Conservation (phyloP, 495 filamentous ascomycete species). For the Bryoglossum gracile region DNA sequence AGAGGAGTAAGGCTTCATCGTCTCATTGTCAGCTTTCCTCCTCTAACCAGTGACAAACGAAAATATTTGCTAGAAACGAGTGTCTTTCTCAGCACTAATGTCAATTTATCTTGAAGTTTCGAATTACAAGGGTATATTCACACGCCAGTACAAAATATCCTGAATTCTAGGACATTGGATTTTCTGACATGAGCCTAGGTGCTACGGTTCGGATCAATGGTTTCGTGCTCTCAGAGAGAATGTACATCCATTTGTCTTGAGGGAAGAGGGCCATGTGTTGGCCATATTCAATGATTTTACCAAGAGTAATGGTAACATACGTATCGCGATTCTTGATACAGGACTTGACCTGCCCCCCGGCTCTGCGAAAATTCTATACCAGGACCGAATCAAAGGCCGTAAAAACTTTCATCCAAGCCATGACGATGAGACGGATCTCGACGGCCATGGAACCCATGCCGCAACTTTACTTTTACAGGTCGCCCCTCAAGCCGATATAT, state of each 20-base stretch:
- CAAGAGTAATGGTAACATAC: neutral
- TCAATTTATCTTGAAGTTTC: too few relatives aligned
- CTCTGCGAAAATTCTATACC: too few relatives aligned
- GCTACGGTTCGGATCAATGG: neutral
- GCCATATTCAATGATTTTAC: neutral
- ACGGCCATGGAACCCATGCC: neutral
- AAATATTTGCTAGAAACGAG: too few relatives aligned
- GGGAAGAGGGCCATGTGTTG: neutral
- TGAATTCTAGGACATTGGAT: too few relatives aligned
- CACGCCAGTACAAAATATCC: too few relatives aligned
- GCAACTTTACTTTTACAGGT: neutral
- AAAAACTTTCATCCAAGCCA: neutral
- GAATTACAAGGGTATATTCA: too few relatives aligned
- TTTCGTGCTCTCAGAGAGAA: neutral
- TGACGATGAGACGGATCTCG: neutral
- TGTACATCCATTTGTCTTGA: neutral
- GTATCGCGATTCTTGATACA: constrained; percentile 4
- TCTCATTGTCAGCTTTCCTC: too few relatives aligned
- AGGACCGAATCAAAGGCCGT: neutral
- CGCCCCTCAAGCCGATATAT: neutral
- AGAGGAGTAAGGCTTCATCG: too few relatives aligned
- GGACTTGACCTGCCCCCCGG: neutral
- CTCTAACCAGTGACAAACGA: too few relatives aligned
- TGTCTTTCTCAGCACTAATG: too few relatives aligned
- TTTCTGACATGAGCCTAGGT: too few relatives aligned